Evolutionary conservation across 1,284 basidiomycete genomes (phyloP).

Genomic region (Thecaphora thlaspeos): DNA sequence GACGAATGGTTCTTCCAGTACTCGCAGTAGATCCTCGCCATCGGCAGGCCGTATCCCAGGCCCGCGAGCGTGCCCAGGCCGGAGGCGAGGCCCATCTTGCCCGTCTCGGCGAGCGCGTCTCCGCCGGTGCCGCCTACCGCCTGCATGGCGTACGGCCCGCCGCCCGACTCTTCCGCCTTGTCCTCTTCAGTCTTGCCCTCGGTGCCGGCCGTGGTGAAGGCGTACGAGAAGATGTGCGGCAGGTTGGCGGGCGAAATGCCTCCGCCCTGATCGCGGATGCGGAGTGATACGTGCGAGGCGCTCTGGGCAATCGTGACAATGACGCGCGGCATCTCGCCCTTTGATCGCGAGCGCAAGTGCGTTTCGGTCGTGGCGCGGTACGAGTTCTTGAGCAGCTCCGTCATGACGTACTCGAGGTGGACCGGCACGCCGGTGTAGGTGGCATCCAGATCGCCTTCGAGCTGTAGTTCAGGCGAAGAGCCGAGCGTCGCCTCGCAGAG

Average conservation of each 20-base stretch:
- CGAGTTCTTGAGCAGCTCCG: constrained; percentile 70
- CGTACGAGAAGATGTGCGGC: constrained; percentile 79
- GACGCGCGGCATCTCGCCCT: constrained; percentile 63
- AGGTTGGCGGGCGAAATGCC: constrained; percentile 75
- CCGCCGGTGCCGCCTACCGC: constrained; percentile 63
- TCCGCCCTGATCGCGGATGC: constrained; percentile 81
- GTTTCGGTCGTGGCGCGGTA: constrained; percentile 72
- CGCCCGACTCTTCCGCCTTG: constrained; percentile 68
- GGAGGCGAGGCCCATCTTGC: constrained; percentile 71
- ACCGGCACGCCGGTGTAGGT: constrained; percentile 74
- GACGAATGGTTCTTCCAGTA: constrained; percentile 41
- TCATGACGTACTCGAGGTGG: constrained; percentile 81
- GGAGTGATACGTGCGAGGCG: constrained; percentile 68
- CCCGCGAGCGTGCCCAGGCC: constrained; percentile 76
- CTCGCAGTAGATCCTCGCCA: constrained; percentile 76
- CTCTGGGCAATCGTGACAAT: constrained; percentile 69
- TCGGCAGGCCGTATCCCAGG: constrained; percentile 70
- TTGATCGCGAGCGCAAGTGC: constrained; percentile 11
- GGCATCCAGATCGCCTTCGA: constrained; percentile 35
- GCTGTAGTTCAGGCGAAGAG: constrained; percentile 62
- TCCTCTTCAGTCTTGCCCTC: constrained; percentile 64
- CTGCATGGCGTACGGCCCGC: constrained; percentile 69
- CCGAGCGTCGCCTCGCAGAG: constrained; percentile 84
- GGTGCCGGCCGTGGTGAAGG: constrained; percentile 72
- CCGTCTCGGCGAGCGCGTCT: constrained; percentile 64